Conservation (phyloP, 148 eudicot species). For the Fagopyrum esculentum region DNA sequence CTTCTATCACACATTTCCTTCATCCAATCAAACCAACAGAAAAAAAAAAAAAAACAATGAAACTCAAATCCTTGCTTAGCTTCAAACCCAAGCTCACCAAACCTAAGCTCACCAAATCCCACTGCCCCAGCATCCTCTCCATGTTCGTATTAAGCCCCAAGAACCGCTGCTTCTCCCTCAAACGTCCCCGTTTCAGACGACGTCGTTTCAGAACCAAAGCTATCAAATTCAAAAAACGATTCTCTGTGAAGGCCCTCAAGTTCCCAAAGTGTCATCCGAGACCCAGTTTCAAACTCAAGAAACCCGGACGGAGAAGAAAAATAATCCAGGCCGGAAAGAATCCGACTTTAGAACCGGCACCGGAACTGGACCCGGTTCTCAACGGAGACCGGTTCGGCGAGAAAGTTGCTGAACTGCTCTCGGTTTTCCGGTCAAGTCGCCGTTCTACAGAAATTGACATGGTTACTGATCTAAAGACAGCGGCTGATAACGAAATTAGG, state of each 20-base stretch:
- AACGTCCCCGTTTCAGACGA: constrained; percentile 7
- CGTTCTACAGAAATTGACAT: constrained; percentile 43
- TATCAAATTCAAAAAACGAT: constrained; percentile 30
- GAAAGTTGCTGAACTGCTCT: constrained; percentile 29
- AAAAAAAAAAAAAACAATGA: constrained; percentile 12
- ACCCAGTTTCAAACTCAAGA: constrained; percentile 28
- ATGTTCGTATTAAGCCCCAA: constrained; percentile 32
- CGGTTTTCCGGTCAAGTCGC: constrained; percentile 34
- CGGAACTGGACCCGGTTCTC: not conserved
- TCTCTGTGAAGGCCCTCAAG: constrained; percentile 24
- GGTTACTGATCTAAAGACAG: constrained; percentile 33
- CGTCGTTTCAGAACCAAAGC: constrained; percentile 23
- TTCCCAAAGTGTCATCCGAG: constrained; percentile 22
- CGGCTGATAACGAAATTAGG: not conserved
- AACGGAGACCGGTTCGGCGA: constrained; percentile 20
- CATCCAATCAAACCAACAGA: not conserved
- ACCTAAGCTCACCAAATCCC: constrained; percentile 52
- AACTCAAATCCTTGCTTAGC: constrained; percentile 29
- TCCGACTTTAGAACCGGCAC: too few species aligned
- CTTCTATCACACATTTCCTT: not conserved
- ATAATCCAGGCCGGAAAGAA: constrained; percentile 10
- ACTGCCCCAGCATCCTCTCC: constrained; percentile 38
- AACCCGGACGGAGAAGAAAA: constrained; percentile 27
- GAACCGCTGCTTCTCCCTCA: constrained; percentile 13
- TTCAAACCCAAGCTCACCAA: constrained; percentile 52